Evolutionary conservation across 2,329 filamentous ascomycete species (phyloP), one percentile per base, ranked within the genome.

Genomic region (Hypoxylon sp.): DNA sequence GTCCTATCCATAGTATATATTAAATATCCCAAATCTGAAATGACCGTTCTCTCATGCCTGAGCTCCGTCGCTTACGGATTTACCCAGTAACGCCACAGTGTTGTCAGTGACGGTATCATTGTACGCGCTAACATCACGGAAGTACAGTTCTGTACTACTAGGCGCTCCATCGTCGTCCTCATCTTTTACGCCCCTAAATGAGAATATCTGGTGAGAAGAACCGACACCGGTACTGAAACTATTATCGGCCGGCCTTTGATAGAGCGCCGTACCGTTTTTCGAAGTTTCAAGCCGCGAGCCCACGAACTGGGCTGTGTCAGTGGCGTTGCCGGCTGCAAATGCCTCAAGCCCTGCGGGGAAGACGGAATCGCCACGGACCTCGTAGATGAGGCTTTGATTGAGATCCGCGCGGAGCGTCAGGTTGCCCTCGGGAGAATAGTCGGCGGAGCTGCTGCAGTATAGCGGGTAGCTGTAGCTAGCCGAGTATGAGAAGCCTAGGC

Each of bases 301-400:
- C 58, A 50, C 51, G 59, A 68, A 77, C 22, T 42, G 40, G 53
- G 76, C 44, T 67, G 81, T 42, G 6, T 77, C 60, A 22, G 79
- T 30, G 55, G 75, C 53, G 42, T 75, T 63, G 61, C 80, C 51
- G 3, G 78, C 64, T 25, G 79, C 72, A 70, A 91, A 90, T 0
- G 85, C 86, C 70, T 91, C 87, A 2, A 91, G 79, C 1, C 88
- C 89, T 0, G 85, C 88, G 0, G 90, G 87, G 56, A 92, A 85
- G 6, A 84, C 81, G 4, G 80, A 74, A 4, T 75, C 72, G 8
- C 85, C 85, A 0, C 71, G 63, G 1, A 84, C 75, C 17, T 79
- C 76, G 33, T 83, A 67, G 5, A 78, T 63, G 44, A 84, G 74
- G 1, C 82, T 82, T 69, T 87, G 85, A 27, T 81, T 74, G 0